Evolutionary conservation across 495 filamentous ascomycete species (phyloP).

Genomic region (Talaromyces nanjingensis): DNA sequence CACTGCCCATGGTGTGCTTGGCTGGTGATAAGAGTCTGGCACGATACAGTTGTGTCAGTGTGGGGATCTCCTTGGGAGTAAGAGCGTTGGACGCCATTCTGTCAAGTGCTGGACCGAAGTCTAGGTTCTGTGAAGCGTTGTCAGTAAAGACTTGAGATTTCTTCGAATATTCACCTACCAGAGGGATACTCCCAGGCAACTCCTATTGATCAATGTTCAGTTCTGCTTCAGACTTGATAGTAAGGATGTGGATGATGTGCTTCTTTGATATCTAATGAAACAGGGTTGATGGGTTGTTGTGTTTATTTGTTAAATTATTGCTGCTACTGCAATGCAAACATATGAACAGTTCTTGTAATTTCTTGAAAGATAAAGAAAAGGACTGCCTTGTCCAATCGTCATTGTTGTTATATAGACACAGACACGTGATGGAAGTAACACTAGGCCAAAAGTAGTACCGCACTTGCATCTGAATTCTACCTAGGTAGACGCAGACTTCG

Average conservation of each 20-base stretch:
- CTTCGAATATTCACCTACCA: not conserved
- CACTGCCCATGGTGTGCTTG: slow-evolving; percentile 14
- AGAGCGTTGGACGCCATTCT: slow-evolving; percentile 17
- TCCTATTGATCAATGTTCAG: not conserved
- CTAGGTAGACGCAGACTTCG: not conserved
- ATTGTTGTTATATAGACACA: not conserved
- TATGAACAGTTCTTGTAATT: not conserved
- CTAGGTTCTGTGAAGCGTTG: not conserved
- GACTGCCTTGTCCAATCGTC: not conserved
- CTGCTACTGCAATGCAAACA: not conserved
- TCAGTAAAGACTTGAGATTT: not conserved
- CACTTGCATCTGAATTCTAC: not conserved
- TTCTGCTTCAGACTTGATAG: not conserved
- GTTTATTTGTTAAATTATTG: not conserved
- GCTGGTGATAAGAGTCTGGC: slow-evolving; percentile 23
- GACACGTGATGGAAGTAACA: not conserved
- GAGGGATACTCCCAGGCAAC: not conserved
- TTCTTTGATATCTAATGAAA: not conserved
- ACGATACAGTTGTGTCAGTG: slow-evolving; percentile 55
- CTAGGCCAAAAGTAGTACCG: not conserved
- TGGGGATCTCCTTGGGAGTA: slow-evolving; percentile 53
- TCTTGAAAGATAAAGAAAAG: not conserved
- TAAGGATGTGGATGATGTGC: not conserved
- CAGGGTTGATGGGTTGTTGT: not conserved
- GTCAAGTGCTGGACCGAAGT: not conserved